Base-by-base conservation (phyloP, 78 protist genomes). In the Dictyostelium firmibasis region DNA sequence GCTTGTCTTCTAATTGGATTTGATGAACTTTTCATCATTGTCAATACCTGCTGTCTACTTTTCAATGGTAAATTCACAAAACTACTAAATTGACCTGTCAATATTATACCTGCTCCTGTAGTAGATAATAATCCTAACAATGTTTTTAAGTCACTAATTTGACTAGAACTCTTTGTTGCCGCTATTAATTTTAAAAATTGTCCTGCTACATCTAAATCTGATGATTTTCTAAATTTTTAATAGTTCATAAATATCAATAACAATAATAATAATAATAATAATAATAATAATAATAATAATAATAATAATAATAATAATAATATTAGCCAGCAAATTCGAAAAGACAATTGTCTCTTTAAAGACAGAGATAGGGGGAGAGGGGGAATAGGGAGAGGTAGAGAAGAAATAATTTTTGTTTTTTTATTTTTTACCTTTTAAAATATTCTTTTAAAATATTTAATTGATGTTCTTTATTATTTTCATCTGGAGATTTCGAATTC, bases 1-100 rank as follows among this genome's bases (percentile, higher is more conserved):
- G 87, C 86, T 27, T 89, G 94, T 78, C 94, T 78, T 44, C 94
- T 60, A 36, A 81, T 31, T 44, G 87, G 87, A 89, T 89, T 89
- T 2, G 47, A 27, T 8, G 87, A 81, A 5, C 35, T 16, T 33
- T 81, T 81, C 77, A 89, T 27, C 20, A 23, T 36, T 2, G 86
- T 0, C 16, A 89, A 41, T 6, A 89, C 74, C 43, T 79, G 74
- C 69, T 89, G 94, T 81, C 94, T n/a, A 2, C 9, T 89, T 20
- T 70, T 67, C 6, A 89, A 81, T 27, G 79, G 53, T 29, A 81
- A 57, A 38, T 8, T 4, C 16, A 44, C 57, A 67, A 89, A 89
- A 29, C 38, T 67, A n/a, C 82, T 29, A 23, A 89, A 27, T 33
- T 67, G 74, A 50, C 94, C 94, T 13, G 88, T 89, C 43, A 89